phyloP scores from a whole-genome alignment of 2,329 filamentous ascomycete species.

The Scopulariopsis brevicaulis region DNA sequence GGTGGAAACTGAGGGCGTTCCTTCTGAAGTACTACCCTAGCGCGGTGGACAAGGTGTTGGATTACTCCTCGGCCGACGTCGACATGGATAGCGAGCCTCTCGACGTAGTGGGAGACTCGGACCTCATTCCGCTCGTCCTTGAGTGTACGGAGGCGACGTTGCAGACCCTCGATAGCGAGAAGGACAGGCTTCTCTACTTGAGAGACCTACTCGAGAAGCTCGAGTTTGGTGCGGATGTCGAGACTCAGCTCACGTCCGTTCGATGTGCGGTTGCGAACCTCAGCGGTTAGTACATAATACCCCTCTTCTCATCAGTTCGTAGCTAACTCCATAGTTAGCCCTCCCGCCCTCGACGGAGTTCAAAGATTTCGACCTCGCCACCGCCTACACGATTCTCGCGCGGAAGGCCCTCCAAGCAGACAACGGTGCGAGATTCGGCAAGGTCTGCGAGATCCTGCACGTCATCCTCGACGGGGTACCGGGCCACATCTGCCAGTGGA shows the following conservation, averaged over 20 bases:
- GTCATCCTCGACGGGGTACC: constrained; percentile 38
- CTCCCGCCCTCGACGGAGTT: neutral
- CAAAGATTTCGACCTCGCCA: constrained; percentile 23
- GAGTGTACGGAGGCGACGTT: constrained; percentile 1
- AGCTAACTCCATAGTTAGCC: constrained; percentile 5
- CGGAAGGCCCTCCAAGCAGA: constrained; percentile 3
- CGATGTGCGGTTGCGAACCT: constrained; percentile 27
- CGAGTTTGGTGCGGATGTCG: constrained; percentile 15
- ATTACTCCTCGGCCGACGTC: neutral
- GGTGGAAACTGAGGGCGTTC: constrained; percentile 35
- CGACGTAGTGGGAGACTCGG: neutral
- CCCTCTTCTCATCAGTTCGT: neutral
- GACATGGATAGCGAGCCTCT: neutral
- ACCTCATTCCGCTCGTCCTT: constrained; percentile 1
- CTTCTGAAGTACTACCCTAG: constrained; percentile 15
- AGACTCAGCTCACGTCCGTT: constrained; percentile 31
- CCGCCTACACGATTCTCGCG: constrained; percentile 27
- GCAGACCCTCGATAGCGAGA: neutral
- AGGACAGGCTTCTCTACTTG: constrained; percentile 24
- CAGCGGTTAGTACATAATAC: constrained; percentile 17
- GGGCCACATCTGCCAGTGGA: constrained; percentile 43
- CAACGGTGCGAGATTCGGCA: constrained; percentile 17
- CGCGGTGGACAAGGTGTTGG: neutral
- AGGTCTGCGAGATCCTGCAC: constrained; percentile 27
- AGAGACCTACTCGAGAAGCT: constrained; percentile 22